A percentile compares a stretch with the other conserved stretches of the same genome.
Conservation (phyloP, 441 rosid species). For the Pelargonium cotyledonis region DNA sequence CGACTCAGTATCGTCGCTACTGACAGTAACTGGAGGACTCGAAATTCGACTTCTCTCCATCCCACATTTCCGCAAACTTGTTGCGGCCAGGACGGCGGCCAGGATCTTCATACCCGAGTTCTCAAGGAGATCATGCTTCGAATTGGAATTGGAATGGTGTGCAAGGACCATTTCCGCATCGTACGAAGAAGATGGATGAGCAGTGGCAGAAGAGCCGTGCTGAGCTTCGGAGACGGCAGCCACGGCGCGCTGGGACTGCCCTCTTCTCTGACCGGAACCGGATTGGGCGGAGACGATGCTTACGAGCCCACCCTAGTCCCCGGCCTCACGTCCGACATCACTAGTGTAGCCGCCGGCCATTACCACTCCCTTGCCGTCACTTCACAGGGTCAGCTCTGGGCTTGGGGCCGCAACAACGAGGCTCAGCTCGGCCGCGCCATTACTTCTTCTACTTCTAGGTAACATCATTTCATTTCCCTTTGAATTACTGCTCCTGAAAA, state of each 20-base stretch:
- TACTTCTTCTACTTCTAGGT: slow-evolving; percentile 31
- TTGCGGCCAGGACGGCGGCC: too few relatives aligned
- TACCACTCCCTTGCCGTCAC: slow-evolving; percentile 91
- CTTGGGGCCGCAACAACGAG: slow-evolving; percentile 88
- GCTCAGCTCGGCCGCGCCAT: slow-evolving; percentile 64
- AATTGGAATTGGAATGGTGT: background rate
- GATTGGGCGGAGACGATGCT: slow-evolving; percentile 39
- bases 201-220: slow-evolving; percentile 27
- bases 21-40: too few relatives aligned
- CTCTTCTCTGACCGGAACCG: slow-evolving; percentile 34
- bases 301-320: slow-evolving; percentile 60
- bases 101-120: background rate
- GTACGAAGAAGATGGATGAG: slow-evolving; percentile 20
- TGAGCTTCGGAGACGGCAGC: slow-evolving; percentile 92
- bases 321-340: slow-evolving; percentile 51
- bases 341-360: slow-evolving; percentile 55
- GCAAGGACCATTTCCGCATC: background rate
- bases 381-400: slow-evolving; percentile 64
- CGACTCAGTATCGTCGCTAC: too few relatives aligned
- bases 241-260: slow-evolving; percentile 82
- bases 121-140: background rate
- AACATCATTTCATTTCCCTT: background rate
- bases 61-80: too few relatives aligned
- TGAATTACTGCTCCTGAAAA: background rate
- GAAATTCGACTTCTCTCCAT: too few relatives aligned